Base-by-base conservation (phyloP, 176 grass and related monocot genomes). In the Carex littledalei region DNA sequence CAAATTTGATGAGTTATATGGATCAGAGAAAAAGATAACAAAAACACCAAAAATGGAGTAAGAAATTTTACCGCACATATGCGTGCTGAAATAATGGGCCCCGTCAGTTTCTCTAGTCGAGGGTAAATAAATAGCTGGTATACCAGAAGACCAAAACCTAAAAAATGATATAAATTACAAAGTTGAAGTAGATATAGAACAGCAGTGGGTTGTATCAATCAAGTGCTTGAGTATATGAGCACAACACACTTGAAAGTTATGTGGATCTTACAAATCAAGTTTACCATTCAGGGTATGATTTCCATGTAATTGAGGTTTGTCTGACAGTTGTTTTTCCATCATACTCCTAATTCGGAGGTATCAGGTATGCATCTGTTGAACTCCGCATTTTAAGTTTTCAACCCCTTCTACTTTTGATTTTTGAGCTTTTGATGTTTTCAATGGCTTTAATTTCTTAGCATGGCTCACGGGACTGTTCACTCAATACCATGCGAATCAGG, bases 51-150 rank as follows among this genome's bases (percentile, higher is more conserved):
- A 16, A 79, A 83, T 41, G 79, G 21, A 14, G 55, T 75, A 29
- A 77, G 66, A 22, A 84, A 53, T 68, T 3, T 87, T 84, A 98
- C 95, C 1, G 95, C 72, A 0, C 91, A 88, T 61, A 90, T 4
- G 9, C 89, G 93, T 17, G 84, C 24, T 89, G 91, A 90, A 34
- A 67, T 78, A 64, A 95, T 35, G 22, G 95, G 83, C 73, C 95
- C 91, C 29, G 85, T 72, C 0, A 81, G 4, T 78, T 86, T 94
- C 68, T 89, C 45, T 2, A 95, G 31, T 79, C 57, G 76, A 66
- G 86, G 88, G 54, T 95, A 98, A 73, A 91, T 39, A 58, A 95
- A 84, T 24, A 98, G 78, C 80, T 98, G 95, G 77, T 89, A 98
- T 21, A 92, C 58, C 67, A 98, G 85, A 84, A 98, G 88, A 85